Percentiles rank a stretch among this genome's conserved stretches.
These are phyloP conservation scores for Clarkia xantiana DNA, from an alignment of 345 rosid species.

Conservation along the genomic window DNA sequence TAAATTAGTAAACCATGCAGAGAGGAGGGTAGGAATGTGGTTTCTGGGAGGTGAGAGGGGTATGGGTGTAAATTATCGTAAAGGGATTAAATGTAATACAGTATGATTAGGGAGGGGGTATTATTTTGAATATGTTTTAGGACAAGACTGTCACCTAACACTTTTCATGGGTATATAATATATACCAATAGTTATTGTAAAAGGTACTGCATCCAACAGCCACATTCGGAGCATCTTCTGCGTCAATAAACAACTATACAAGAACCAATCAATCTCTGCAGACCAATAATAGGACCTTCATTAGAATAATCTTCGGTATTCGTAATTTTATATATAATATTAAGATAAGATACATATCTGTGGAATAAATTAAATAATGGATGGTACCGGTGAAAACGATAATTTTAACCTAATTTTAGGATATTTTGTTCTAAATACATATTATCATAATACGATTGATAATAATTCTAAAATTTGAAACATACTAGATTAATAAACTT, in stretches of 20 bases:
- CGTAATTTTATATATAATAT: background rate
- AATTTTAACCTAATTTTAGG: too few relatives aligned
- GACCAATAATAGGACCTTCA: background rate
- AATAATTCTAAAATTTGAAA: too few relatives aligned
- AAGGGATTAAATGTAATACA: background rate
- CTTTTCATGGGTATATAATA: slow-evolving; percentile 2
- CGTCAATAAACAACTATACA: slow-evolving; percentile 12
- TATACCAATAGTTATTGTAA: slow-evolving; percentile 1
- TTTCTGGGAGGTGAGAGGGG: background rate
- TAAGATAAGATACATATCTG: background rate
- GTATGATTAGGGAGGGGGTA: slow-evolving; percentile 20
- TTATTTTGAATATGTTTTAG: slow-evolving; percentile 6
- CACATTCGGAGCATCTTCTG: slow-evolving; percentile 36
- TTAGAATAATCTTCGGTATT: background rate
- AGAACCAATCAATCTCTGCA: slow-evolving; percentile 2
- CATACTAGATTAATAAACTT: too few relatives aligned
- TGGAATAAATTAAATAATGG: background rate
- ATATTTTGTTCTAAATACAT: too few relatives aligned
- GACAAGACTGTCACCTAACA: slow-evolving; percentile 30
- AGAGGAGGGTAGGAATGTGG: background rate
- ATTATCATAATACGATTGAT: too few relatives aligned
- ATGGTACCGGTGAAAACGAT: too few relatives aligned
- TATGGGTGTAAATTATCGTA: background rate
- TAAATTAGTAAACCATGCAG: too few relatives aligned
- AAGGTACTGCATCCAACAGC: slow-evolving; percentile 12